Evolutionary conservation across 2,329 filamentous ascomycete species (phyloP).

Genomic region (Cytospora piceicola): DNA sequence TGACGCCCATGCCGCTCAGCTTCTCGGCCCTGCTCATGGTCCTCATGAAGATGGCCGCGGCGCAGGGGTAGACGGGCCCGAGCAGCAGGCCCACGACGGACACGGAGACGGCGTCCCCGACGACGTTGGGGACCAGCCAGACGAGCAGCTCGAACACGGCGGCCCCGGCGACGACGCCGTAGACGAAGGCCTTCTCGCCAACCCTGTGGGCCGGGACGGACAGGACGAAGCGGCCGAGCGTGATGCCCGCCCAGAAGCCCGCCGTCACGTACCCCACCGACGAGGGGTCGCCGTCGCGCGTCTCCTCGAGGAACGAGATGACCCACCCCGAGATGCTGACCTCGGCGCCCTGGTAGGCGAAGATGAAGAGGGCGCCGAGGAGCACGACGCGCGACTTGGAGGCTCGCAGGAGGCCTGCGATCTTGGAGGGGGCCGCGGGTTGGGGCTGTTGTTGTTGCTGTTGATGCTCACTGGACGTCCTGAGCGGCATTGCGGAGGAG

Average conservation of each 20-base stretch:
- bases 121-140: conserved; percentile 77
- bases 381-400: conserved; percentile 64
- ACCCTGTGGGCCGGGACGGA: conserved; percentile 67
- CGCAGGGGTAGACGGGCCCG: conserved; percentile 79
- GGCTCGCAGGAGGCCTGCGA: conserved; percentile 52
- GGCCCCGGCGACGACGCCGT: conserved; percentile 63
- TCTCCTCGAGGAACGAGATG: conserved; percentile 79
- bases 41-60: conserved; percentile 65
- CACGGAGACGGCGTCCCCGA: conserved; percentile 69
- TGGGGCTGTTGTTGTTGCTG: background rate
- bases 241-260: conserved; percentile 74
- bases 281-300: conserved; percentile 69
- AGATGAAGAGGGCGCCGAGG: conserved; percentile 79
- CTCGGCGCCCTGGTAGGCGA: conserved; percentile 84
- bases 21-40: conserved; percentile 63
- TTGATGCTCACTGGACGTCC: conserved; percentile 32
- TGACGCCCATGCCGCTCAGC: conserved; percentile 67
- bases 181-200: conserved; percentile 73
- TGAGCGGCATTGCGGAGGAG: conserved; percentile 40
- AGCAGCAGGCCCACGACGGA: conserved; percentile 74
- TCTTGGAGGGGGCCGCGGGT: conserved; percentile 28
- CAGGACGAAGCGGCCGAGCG: conserved; percentile 73
- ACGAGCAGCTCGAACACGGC: conserved; percentile 74
- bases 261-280: conserved; percentile 80
- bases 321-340: conserved; percentile 86